Percentiles rank a stretch among this genome's conserved stretches.
These are phyloP conservation scores for Scleroderma bovista DNA, from an alignment of 768 basidiomycete genomes.

Conservation along the genomic window DNA sequence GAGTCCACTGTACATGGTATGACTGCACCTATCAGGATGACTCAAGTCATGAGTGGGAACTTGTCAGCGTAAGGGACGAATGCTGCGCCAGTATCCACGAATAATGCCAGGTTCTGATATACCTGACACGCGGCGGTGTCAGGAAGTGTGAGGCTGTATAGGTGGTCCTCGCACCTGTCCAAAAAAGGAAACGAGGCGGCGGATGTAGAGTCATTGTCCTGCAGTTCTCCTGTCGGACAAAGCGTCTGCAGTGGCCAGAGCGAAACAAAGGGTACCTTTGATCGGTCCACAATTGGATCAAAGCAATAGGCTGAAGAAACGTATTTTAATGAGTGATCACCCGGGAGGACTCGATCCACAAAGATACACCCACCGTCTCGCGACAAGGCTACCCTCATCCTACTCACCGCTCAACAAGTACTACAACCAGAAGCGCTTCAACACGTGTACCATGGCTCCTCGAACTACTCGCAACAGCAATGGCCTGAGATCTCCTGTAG, in stretches of 20 bases:
- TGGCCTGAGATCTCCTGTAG: background rate
- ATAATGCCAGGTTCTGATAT: background rate
- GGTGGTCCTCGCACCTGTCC: background rate
- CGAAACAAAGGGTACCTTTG: conserved; percentile 10
- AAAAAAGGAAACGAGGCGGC: conserved; percentile 14
- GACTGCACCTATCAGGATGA: too few relatives aligned
- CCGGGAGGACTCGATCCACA: background rate
- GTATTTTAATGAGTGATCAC: conserved; percentile 20
- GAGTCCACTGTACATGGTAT: too few relatives aligned
- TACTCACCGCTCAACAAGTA: background rate
- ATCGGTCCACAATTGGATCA: conserved; percentile 7
- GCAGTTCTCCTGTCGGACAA: conserved; percentile 3
- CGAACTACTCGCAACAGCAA: conserved; percentile 14
- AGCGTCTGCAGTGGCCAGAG: conserved; percentile 6
- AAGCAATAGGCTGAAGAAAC: conserved; percentile 10
- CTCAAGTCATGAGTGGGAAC: too few relatives aligned
- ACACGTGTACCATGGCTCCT: conserved; percentile 19
- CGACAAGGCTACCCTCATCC: too few relatives aligned
- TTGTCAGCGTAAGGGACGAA: too few relatives aligned
- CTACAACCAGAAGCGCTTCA: background rate
- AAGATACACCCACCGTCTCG: background rate
- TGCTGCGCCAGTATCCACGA: too few relatives aligned
- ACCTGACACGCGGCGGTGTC: too few relatives aligned
- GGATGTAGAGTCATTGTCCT: background rate
- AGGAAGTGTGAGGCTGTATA: too few relatives aligned